Evolutionary conservation across 2,329 filamentous ascomycete genomes (phyloP).

Genomic region (Pseudopithomyces chartarum): DNA sequence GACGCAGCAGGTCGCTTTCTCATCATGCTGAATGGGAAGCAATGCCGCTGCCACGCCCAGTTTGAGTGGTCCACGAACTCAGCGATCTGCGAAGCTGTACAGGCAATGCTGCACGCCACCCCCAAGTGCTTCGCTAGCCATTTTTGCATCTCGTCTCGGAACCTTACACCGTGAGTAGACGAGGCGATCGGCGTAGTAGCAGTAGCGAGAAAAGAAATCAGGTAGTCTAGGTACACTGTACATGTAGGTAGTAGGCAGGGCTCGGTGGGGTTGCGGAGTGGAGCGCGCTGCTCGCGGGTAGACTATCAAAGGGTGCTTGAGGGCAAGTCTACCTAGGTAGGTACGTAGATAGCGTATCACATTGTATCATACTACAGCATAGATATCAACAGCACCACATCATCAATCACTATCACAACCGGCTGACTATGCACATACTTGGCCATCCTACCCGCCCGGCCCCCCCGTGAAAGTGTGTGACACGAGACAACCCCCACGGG

Average conservation of each 20-base stretch:
- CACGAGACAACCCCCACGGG: slow-evolving; percentile 32
- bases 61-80: slow-evolving; percentile 12
- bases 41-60: slow-evolving; percentile 11
- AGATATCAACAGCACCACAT: slow-evolving; percentile 15
- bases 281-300: slow-evolving; percentile 7
- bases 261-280: background rate
- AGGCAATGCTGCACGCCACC: slow-evolving; percentile 11
- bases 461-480: slow-evolving; percentile 32
- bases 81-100: slow-evolving; percentile 12
- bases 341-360: too few species aligned
- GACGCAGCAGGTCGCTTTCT: slow-evolving; percentile 27
- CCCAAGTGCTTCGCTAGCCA: background rate
- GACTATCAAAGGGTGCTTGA: background rate
- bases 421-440: too few species aligned
- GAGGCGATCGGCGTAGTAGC: background rate
- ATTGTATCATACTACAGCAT: too few species aligned
- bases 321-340: too few species aligned
- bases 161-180: background rate
- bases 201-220: background rate
- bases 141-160: background rate
- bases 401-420: background rate
- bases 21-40: slow-evolving; percentile 13
- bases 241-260: too few species aligned
- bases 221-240: too few species aligned
- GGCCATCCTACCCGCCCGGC: too few species aligned